Evolutionary conservation across 768 basidiomycete species (phyloP), one percentile per base, ranked within the genome.

Genomic region (Ephemerocybe angulata): DNA sequence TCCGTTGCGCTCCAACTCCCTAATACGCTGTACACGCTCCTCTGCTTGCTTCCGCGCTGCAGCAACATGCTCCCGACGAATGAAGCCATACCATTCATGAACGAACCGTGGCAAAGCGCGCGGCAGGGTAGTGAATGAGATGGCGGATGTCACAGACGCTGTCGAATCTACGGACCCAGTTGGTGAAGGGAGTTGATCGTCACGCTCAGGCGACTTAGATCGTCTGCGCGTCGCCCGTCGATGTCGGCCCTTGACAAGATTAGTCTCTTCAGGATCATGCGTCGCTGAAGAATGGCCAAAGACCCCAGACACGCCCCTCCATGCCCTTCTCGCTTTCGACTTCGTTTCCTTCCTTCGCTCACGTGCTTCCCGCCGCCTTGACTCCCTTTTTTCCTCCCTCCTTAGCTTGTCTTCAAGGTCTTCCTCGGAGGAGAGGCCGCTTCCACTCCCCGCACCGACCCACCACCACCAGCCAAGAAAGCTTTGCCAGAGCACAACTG

Each of bases 381-480:
- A 63, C 53, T 82, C 76, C 11, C 81, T 75, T 62, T 85, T 86
- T 57, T 81, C 82, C 61, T 83, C 73, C 50, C 71, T 72, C 25
- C 65, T 57, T 43, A 87, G 67, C 53, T 83, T 76, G 53, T 90
- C 86, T 62, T 89, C 85, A 47, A 90, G 76, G 59, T 88, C 87
- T 8, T 72, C 72, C 29, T 71, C 67, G n/a, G 66, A 65, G 28
- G 62, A 80, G 30, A 75, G 59, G 5, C 72, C 71, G 27, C 86
- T 79, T 8, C 87, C 90, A 77, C 88, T 91, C 4, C 93, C 89
- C 2, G 88, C 84, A n/a, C 94, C 94, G 13, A 93, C 93, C 93
- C 93, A 98, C 94, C 94, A 98, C 94, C 94, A 98, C 92, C 93
- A 98, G 0, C 91, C 93, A 21, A 97, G 71, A 70, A 95, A 96